Percentiles rank a stretch among this genome's conserved stretches.
Conservation (phyloP, 2,329 filamentous ascomycete species). For the Didymella exigua region DNA sequence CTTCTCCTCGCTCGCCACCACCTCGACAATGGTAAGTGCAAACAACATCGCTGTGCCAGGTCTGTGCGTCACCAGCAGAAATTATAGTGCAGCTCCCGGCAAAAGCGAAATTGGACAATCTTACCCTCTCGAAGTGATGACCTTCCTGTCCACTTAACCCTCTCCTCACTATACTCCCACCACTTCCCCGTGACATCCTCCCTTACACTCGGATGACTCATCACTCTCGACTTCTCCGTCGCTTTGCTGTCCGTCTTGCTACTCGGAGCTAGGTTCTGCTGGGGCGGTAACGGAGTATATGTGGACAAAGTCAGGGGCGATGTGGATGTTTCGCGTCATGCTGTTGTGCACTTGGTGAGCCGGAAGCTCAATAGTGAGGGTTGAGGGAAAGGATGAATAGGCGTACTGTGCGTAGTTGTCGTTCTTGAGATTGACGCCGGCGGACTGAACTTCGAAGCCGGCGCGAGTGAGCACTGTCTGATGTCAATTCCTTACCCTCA, state of each 20-base stretch:
- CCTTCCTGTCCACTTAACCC: conserved; percentile 43
- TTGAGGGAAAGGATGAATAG: neutral
- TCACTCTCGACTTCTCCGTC: conserved; percentile 35
- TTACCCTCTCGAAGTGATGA: conserved; percentile 47
- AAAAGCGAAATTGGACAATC: conserved; percentile 1
- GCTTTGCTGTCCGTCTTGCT: conserved; percentile 12
- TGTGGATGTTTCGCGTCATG: conserved; percentile 47
- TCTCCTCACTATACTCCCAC: conserved; percentile 46
- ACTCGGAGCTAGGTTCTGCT: conserved; percentile 11
- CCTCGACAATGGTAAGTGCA: conserved; percentile 48
- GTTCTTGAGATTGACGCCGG: conserved; percentile 44
- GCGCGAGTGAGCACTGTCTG: conserved; percentile 46
- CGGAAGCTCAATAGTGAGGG: neutral
- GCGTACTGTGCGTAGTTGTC: conserved; percentile 39
- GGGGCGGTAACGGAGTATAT: conserved; percentile 23
- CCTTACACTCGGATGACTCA: conserved; percentile 48
- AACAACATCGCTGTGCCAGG: conserved; percentile 49
- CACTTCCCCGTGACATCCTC: conserved; percentile 36
- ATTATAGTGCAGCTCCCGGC: neutral
- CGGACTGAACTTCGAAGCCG: conserved; percentile 46
- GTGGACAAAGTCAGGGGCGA: conserved; percentile 42
- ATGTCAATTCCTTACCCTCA: neutral
- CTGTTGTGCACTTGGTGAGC: conserved; percentile 19
- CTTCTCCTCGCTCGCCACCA: conserved; percentile 50
- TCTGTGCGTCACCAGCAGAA: conserved; percentile 16